Conservation (phyloP, 768 basidiomycete species). For the Collybiopsis luxurians region DNA sequence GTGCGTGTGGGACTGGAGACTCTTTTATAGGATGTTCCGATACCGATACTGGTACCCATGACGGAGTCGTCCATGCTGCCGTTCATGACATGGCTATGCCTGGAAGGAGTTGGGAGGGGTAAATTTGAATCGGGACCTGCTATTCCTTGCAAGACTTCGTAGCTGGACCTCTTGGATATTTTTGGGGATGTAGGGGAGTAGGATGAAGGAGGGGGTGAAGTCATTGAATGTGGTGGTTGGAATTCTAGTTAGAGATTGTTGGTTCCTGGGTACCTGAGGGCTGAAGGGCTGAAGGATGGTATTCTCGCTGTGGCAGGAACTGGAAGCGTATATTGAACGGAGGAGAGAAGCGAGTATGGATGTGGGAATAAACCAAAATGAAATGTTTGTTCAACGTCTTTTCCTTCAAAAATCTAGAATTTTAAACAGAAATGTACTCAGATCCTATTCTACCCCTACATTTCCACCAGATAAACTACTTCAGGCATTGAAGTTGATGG, state of each 20-base stretch:
- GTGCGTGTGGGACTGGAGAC: constrained; percentile 72
- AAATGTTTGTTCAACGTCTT: too few species aligned
- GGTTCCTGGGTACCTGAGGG: too few species aligned
- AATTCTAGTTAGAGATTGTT: too few species aligned
- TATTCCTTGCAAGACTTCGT: constrained; percentile 64
- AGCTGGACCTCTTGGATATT: constrained; percentile 63
- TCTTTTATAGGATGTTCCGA: constrained; percentile 45
- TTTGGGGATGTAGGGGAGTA: constrained; percentile 31
- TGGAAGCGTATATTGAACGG: too few species aligned
- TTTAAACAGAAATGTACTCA: too few species aligned
- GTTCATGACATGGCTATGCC: constrained; percentile 23
- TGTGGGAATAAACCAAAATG: too few species aligned
- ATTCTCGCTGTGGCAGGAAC: too few species aligned
- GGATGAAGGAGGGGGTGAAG: constrained; percentile 34
- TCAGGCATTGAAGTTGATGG: not conserved
- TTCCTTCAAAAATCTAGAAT: too few species aligned
- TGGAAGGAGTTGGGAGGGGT: constrained; percentile 58
- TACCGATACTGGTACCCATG: constrained; percentile 76
- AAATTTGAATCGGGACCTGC: constrained; percentile 77
- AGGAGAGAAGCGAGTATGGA: too few species aligned
- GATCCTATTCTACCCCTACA: too few species aligned
- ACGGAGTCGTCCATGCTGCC: constrained; percentile 42
- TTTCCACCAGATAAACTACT: constrained; percentile 1
- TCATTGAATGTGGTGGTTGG: constrained; percentile 21
- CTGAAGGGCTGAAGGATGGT: too few species aligned